Percentiles rank a stretch among this genome's conserved stretches.
These are phyloP conservation scores for Diaporthe citriasiana DNA, from an alignment of 2,329 filamentous ascomycete genomes.

Conservation along the genomic window DNA sequence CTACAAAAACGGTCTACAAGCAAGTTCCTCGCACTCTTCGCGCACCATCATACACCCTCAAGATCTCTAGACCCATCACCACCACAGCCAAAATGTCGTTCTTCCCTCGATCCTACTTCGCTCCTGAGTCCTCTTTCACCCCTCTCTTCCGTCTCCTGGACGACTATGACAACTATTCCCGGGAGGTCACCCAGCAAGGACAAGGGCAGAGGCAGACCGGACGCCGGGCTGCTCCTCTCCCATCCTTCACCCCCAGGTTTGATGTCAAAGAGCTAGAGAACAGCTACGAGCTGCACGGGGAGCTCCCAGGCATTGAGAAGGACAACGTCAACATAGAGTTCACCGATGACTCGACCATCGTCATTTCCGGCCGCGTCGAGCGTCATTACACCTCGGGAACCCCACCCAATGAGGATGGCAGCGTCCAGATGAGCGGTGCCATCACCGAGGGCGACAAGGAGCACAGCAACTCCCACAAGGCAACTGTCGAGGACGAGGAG, in stretches of 20 bases:
- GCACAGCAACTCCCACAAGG: slow-evolving; percentile 60
- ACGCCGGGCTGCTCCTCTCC: slow-evolving; percentile 51
- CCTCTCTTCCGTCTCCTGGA: slow-evolving; percentile 76
- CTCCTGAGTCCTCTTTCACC: slow-evolving; percentile 64
- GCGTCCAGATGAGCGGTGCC: slow-evolving; percentile 52
- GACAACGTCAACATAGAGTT: slow-evolving; percentile 84
- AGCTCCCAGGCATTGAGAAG: slow-evolving; percentile 82
- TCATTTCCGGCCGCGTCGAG: slow-evolving; percentile 78
- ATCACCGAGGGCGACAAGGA: slow-evolving; percentile 56
- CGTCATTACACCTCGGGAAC: slow-evolving; percentile 71
- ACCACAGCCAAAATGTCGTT: slow-evolving; percentile 67
- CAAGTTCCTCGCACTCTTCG: slow-evolving; percentile 39
- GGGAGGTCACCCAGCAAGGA: slow-evolving; percentile 49
- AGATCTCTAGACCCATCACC: slow-evolving; percentile 49
- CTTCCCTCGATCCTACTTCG: slow-evolving; percentile 68
- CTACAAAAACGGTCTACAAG: slow-evolving; percentile 40
- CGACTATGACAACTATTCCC: slow-evolving; percentile 72
- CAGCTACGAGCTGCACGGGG: slow-evolving; percentile 82
- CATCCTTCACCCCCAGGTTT: slow-evolving; percentile 81
- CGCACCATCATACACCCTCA: slow-evolving; percentile 33
- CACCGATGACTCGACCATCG: slow-evolving; percentile 80
- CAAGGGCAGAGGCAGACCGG: slow-evolving; percentile 19
- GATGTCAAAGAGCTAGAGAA: slow-evolving; percentile 80
- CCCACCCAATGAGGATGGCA: slow-evolving; percentile 64
- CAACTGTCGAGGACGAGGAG: slow-evolving; percentile 76